phyloP scores from a whole-genome alignment of 352 stramenopile species.

The Pythium aquatile region DNA sequence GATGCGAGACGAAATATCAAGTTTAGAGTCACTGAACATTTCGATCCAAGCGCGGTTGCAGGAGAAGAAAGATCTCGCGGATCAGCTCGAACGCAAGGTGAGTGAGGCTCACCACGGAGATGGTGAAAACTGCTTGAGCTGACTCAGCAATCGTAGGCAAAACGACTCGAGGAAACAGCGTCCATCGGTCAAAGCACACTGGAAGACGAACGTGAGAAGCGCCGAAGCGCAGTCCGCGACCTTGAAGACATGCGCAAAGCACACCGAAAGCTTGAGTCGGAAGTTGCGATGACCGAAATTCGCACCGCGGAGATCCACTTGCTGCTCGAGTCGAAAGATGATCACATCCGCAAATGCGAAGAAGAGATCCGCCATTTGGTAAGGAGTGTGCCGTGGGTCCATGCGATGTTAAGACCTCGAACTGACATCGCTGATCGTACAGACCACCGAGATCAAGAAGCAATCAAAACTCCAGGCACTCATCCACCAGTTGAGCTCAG shows the following conservation, averaged over 20 bases:
- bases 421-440: not conserved
- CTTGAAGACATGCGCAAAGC: slow-evolving; percentile 67
- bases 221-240: slow-evolving; percentile 39
- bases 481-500: slow-evolving; percentile 82
- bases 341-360: slow-evolving; percentile 60
- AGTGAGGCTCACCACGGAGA: not conserved
- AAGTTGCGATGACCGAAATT: slow-evolving; percentile 62
- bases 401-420: not conserved
- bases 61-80: slow-evolving; percentile 60
- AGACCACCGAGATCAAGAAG: slow-evolving; percentile 78
- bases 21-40: slow-evolving; percentile 55
- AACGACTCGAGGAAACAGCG: slow-evolving; percentile 50
- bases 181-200: slow-evolving; percentile 44
- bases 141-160: slow-evolving; percentile 29
- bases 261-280: slow-evolving; percentile 63
- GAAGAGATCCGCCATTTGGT: slow-evolving; percentile 73
- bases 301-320: slow-evolving; percentile 58
- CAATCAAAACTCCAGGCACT: slow-evolving; percentile 80
- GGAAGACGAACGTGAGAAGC: slow-evolving; percentile 65
- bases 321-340: slow-evolving; percentile 56
- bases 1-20: slow-evolving; percentile 47
- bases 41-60: slow-evolving; percentile 55
- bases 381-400: slow-evolving; percentile 5
- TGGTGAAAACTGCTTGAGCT: not conserved
- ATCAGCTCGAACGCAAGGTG: slow-evolving; percentile 69